Base-by-base conservation (phyloP, 2,329 filamentous ascomycete species). In the Sclerotinia spermophila region DNA sequence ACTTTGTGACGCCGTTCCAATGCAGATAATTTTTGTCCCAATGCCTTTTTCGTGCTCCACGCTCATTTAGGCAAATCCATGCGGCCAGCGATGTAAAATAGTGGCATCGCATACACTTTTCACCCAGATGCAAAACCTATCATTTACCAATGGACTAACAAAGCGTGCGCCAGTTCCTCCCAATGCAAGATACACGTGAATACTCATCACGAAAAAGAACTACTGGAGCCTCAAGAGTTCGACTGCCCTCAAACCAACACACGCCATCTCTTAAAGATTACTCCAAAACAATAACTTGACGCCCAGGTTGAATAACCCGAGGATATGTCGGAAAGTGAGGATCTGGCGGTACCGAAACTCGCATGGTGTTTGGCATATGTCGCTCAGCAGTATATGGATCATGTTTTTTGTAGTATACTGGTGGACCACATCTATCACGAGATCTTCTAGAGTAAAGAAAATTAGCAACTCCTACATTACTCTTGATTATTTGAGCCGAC, bases 281-380 rank as follows among this genome's bases (percentile, higher is more conserved):
- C 27, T 75, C 73, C 13, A 73, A 64, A 58, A 72, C 71, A 65
- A 76, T 70, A 21, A 77, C 71, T 53, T 74, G 70, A 40, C 72
- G 74, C 69, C 73, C 72, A 33, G 73, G 67, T 58, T 71, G 65
- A 11, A 64, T n/a, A 42, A 70, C 48, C 64, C 74, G 68, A 44
- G 60, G 40, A 60, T 72, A 73, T 24, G 61, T 45, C 27, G 72
- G 69, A n/a, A n/a, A 21, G 27, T 60, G 45, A 62, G 48, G 60
- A 15, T 64, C 51, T n/a, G 70, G 59, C 13, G 51, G 69, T 51
- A 60, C 45, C 13, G 56, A 68, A 53, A 66, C 68, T 51, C 67
- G 71, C 48, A 71, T 51, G 56, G 59, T 42, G 56, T 51, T 21
- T 15, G 44, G 33, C 13, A 58, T 35, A 21, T 55, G 19, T 33